Evolutionary conservation across 2,329 filamentous ascomycete genomes (phyloP).

Genomic region (Alternaria atra): DNA sequence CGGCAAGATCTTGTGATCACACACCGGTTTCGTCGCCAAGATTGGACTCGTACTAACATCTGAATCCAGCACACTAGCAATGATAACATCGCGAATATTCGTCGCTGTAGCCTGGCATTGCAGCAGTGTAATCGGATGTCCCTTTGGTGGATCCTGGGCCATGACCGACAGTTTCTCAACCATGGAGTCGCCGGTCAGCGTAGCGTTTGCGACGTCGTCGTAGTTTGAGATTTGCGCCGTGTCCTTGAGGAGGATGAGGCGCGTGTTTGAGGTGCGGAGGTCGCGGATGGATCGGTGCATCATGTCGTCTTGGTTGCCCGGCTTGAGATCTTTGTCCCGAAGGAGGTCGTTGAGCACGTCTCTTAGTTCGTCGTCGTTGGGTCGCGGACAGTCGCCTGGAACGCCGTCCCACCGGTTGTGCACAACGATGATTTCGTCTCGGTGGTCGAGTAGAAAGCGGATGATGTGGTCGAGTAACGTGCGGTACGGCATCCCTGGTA

Average conservation of each 20-base stretch:
- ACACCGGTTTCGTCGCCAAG: slow-evolving; percentile 60
- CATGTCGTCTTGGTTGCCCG: slow-evolving; percentile 42
- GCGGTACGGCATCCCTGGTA: slow-evolving; percentile 61
- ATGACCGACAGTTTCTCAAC: slow-evolving; percentile 36
- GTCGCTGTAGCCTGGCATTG: slow-evolving; percentile 64
- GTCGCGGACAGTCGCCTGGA: slow-evolving; percentile 56
- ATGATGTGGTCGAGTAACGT: slow-evolving; percentile 55
- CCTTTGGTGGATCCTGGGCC: slow-evolving; percentile 26
- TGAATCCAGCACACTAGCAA: slow-evolving; percentile 57
- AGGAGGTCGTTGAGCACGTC: slow-evolving; percentile 50
- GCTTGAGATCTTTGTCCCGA: slow-evolving; percentile 23
- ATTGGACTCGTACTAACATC: slow-evolving; percentile 58
- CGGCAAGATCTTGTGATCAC: slow-evolving; percentile 60
- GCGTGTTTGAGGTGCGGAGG: slow-evolving; percentile 34
- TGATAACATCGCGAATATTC: slow-evolving; percentile 59
- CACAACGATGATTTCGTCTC: slow-evolving; percentile 59
- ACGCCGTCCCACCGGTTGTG: slow-evolving; percentile 63
- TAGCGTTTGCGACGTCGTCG: slow-evolving; percentile 45
- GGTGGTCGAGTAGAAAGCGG: slow-evolving; percentile 53
- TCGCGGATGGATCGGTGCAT: slow-evolving; percentile 32
- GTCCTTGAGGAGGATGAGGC: slow-evolving; percentile 40
- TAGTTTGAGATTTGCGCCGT: slow-evolving; percentile 42
- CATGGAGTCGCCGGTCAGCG: slow-evolving; percentile 42
- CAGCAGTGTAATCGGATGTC: slow-evolving; percentile 37
- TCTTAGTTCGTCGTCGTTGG: slow-evolving; percentile 54